Evolutionary conservation across 2,329 filamentous ascomycete genomes (phyloP), one percentile per base, ranked within the genome.

Genomic region (Penicillium sp.): DNA sequence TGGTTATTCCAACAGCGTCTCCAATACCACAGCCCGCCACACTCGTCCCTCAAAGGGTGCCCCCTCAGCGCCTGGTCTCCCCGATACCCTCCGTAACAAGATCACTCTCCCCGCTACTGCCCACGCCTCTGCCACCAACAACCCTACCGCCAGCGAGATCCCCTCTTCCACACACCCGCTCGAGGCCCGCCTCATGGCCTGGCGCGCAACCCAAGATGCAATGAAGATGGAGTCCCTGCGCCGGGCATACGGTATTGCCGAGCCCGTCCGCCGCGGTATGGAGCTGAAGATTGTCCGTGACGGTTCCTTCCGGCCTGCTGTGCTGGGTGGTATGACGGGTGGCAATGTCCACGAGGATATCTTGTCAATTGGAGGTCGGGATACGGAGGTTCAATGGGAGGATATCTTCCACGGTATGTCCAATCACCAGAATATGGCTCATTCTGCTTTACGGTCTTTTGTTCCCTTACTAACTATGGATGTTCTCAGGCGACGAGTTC

Each of bases 191-290:
- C 89, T 99, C 56, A 85, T 88, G 69, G 84, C 87, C 71, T 99
- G 94, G 94, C 90, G 93, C 76, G 82, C 87, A 55, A 96, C 92
- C 41, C 93, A 97, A 78, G 89, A 96, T 67, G 75, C 80, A 31
- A 77, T 96, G 72, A 94, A 95, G 77, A 94, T 96, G 89, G 87
- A 92, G 78, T 83, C 86, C 50, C 84, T 97, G 67, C 87, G 91
- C 62, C 89, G 91, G 63, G 87, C 90, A 45, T 97, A 92, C 75
- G 94, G 94, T 62, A 88, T 97, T 68, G 90, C 89, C 25, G 94
- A 97, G 83, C 94, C 94, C 3, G 86, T 97, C 67, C 86, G 92
- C 54, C 86, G 93, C 52, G 90, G 88, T 58, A 97, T 99, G 94
- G 94, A 99, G 81, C 82, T 96, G 73, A 90, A 91, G 84, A 93